Conservation (phyloP, 2,329 filamentous ascomycete genomes). For the Scytalidium lignicola region DNA sequence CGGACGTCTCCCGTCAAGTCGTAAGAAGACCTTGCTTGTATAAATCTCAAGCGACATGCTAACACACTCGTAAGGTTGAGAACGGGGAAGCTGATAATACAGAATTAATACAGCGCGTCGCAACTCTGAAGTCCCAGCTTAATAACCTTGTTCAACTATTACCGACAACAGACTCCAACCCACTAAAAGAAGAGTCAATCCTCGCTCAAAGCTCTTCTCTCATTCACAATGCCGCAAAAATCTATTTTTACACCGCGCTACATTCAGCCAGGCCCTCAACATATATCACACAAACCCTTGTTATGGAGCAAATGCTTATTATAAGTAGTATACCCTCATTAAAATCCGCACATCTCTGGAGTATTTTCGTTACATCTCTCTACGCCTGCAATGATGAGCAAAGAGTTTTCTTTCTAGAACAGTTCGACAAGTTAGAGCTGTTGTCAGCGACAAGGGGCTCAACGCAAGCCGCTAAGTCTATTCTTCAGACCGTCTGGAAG, state of each 20-base stretch:
- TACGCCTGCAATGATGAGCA: conserved; percentile 10
- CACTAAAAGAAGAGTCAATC: conserved; percentile 1
- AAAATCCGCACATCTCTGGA: conserved; percentile 11
- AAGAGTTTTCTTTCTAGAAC: conserved; percentile 12
- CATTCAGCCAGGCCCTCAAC: conserved; percentile 8
- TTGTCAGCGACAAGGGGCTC: conserved; percentile 6
- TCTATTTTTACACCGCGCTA: conserved; percentile 11
- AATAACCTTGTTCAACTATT: conserved; percentile 8
- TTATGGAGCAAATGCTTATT: conserved; percentile 6
- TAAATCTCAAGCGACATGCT: background rate
- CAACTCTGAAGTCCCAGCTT: conserved; percentile 4
- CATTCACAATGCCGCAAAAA: conserved; percentile 9
- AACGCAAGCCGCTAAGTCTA: conserved; percentile 6
- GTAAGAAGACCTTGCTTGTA: background rate
- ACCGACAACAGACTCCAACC: background rate
- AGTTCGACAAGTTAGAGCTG: conserved; percentile 9
- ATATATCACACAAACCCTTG: conserved; percentile 4
- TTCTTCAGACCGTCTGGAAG: conserved; percentile 12
- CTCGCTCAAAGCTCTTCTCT: conserved; percentile 7
- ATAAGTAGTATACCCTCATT: conserved; percentile 3
- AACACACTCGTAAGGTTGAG: background rate
- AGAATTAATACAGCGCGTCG: background rate
- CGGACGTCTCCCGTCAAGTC: conserved; percentile 6
- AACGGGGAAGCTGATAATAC: background rate
- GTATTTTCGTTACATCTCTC: conserved; percentile 11